Base-by-base conservation (phyloP, 257 asterid genomes). In the Capsicum rhomboideum region DNA sequence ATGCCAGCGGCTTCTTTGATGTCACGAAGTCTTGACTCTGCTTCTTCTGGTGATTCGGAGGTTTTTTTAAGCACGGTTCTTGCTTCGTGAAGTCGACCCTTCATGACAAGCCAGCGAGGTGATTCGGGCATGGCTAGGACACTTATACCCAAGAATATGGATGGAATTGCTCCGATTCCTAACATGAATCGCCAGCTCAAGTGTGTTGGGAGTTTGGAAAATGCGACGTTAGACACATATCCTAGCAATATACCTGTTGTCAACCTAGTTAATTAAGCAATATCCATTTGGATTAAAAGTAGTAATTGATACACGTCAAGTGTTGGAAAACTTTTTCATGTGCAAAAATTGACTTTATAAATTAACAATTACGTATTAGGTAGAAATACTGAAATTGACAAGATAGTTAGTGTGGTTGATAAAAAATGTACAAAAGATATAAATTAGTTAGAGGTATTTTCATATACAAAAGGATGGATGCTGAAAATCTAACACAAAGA, bases 81-180 rank as follows among this genome's bases (percentile, higher is more conserved):
- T 10, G 85, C 82, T 1, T 83, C 85, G 10, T 55, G 71, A 9
- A 83, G 82, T n/a, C 82, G 85, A 17, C 82, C 85, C 74, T 83
- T 44, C 85, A 83, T 69, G 56, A 72, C 72, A 2, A 83, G 61
- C 85, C 85, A 83, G 16, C 85, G 75, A 4, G 85, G 85, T 16
- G 85, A 83, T 46, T 83, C 85, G 34, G 85, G 85, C 85, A 83
- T 83, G 49, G 85, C 42, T 21, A 83, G 54, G 4, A 83, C 85
- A 20, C 85, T 68, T 3, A 83, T 2, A 31, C 40, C 85, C 58
- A 83, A 59, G 12, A 71, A 8, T 1, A 71, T 8, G 2, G 85
- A 72, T 10, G 85, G 82, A 58, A 83, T 13, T 34, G 85, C 61
- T 56, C 85, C 85, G 14, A 58, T 61, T 40, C 82, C 85, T 28